phyloP scores from a whole-genome alignment of 345 rosid genomes.

The Populus pruinosa region DNA sequence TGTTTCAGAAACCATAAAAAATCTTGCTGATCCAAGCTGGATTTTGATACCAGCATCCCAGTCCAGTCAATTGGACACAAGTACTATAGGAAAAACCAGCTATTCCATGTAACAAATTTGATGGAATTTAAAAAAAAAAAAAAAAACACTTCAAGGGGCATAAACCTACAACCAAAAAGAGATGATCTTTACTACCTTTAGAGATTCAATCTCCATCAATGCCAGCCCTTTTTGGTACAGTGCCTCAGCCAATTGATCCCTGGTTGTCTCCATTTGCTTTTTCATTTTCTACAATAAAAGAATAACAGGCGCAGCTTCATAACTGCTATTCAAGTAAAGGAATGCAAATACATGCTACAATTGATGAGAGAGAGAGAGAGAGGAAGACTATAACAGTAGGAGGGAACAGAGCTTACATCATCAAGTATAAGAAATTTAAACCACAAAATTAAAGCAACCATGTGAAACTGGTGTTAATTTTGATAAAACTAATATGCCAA shows the following conservation, averaged over 20 bases:
- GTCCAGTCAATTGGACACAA: neutral
- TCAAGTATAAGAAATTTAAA: neutral
- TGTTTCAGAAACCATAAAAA: neutral
- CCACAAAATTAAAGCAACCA: neutral
- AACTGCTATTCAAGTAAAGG: neutral
- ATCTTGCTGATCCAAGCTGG: neutral
- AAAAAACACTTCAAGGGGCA: neutral
- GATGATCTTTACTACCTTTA: slow-evolving; percentile 41
- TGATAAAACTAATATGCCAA: neutral
- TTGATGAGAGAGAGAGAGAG: neutral
- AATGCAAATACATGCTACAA: neutral
- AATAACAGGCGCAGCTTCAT: neutral
- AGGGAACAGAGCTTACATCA: neutral
- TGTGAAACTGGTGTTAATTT: neutral
- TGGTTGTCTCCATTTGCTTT: slow-evolving; percentile 76
- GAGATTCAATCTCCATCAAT: slow-evolving; percentile 53
- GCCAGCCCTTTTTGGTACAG: slow-evolving; percentile 88
- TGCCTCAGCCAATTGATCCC: slow-evolving; percentile 85
- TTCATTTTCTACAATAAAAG: slow-evolving; percentile 42
- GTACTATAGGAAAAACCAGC: neutral
- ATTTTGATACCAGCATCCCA: neutral
- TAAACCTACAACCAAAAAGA: neutral
- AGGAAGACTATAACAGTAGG: neutral
- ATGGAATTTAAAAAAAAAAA: neutral
- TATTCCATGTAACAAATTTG: neutral